A percentile compares a stretch with the other conserved stretches of the same genome.
phyloP scores from a whole-genome alignment of 2,329 filamentous ascomycete genomes.

The Neopestalotiopsis rosae region DNA sequence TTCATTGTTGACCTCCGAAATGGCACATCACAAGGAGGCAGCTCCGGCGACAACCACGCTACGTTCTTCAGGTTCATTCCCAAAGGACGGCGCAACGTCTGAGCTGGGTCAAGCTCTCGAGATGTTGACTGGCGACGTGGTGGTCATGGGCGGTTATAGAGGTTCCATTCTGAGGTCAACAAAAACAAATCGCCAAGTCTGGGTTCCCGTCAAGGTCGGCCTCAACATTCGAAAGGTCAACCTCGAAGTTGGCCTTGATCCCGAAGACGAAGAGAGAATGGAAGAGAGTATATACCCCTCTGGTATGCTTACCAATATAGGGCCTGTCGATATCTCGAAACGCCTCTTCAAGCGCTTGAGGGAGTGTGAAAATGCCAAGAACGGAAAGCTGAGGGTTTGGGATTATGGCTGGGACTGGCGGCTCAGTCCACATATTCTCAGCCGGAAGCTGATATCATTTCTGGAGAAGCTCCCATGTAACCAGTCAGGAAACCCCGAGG shows the following conservation, averaged over 20 bases:
- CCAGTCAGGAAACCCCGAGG: constrained; percentile 53
- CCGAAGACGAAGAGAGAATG: constrained; percentile 84
- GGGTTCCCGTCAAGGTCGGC: constrained; percentile 93
- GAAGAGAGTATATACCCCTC: constrained; percentile 82
- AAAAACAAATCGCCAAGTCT: constrained; percentile 83
- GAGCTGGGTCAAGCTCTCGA: constrained; percentile 64
- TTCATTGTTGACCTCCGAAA: constrained; percentile 28
- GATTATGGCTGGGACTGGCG: constrained; percentile 97
- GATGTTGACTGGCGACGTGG: constrained; percentile 79
- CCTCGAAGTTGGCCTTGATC: constrained; percentile 81
- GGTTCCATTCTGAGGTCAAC: constrained; percentile 89
- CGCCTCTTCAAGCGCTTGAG: constrained; percentile 80
- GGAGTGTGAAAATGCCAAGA: constrained; percentile 74
- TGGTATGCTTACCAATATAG: constrained; percentile 90
- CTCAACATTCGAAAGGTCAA: constrained; percentile 91
- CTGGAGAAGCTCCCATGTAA: constrained; percentile 80
- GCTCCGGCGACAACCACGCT: constrained; percentile 23
- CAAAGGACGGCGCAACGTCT: constrained; percentile 35
- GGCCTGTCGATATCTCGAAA: constrained; percentile 87
- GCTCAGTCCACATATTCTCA: constrained; percentile 79
- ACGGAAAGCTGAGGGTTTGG: constrained; percentile 77
- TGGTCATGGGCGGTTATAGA: constrained; percentile 88
- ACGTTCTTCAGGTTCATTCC: constrained; percentile 21
- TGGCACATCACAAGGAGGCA: constrained; percentile 25
- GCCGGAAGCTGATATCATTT: constrained; percentile 73